These are phyloP conservation scores for Komagataella kurtzmanii DNA, from an alignment of 805 yeast genomes.

Conservation along the genomic window DNA sequence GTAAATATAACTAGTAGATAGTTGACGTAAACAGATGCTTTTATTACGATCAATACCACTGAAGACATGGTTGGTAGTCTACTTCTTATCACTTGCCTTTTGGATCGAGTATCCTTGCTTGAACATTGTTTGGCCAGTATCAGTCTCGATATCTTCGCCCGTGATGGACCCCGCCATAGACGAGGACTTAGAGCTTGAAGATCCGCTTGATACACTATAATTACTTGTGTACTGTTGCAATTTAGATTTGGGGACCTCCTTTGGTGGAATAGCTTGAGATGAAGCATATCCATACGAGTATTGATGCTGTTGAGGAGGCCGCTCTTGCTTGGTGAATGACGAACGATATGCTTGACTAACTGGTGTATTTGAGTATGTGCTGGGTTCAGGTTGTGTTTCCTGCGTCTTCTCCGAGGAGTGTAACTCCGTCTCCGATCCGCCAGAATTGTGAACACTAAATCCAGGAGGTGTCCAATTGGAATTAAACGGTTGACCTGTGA, in stretches of 20 bases:
- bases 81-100: not conserved
- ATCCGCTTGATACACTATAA: not conserved
- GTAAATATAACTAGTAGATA: not conserved
- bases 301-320: not conserved
- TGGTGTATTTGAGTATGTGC: not conserved
- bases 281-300: not conserved
- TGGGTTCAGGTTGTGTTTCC: not conserved
- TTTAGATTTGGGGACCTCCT: not conserved
- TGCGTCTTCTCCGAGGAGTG: not conserved
- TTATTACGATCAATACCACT: not conserved
- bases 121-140: not conserved
- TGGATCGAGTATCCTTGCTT: not conserved
- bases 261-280: not conserved
- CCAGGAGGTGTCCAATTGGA: conserved; percentile 42
- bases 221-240: not conserved
- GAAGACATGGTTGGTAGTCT: not conserved
- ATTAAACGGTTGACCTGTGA: conserved; percentile 43
- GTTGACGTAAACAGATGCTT: not conserved
- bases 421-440: not conserved
- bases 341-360: not conserved
- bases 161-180: not conserved
- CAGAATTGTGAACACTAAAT: not conserved
- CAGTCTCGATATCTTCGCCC: not conserved
- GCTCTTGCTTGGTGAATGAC: not conserved
- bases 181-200: not conserved